These are phyloP conservation scores for Pythium utonaiense DNA, from an alignment of 352 stramenopile genomes.

Conservation along the genomic window DNA sequence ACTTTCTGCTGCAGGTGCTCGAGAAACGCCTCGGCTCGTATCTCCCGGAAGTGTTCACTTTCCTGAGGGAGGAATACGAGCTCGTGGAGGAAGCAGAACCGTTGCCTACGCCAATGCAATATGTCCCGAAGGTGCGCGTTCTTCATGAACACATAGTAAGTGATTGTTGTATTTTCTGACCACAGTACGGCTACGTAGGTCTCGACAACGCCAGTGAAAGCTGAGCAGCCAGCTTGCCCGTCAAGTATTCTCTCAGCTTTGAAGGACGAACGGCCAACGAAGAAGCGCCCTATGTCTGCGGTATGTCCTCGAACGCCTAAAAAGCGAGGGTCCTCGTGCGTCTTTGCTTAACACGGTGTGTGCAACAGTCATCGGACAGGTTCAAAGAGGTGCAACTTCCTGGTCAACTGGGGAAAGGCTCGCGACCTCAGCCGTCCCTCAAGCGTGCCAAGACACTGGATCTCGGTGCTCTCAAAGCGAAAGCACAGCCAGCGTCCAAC, in stretches of 20 bases:
- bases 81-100: constrained; percentile 39
- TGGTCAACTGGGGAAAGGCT: constrained; percentile 2
- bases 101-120: not conserved
- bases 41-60: constrained; percentile 45
- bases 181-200: not conserved
- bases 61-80: constrained; percentile 54
- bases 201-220: not conserved
- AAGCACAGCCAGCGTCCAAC: too few relatives aligned
- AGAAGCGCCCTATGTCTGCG: constrained; percentile 14
- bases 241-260: constrained; percentile 67
- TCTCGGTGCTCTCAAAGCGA: not conserved
- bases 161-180: not conserved
- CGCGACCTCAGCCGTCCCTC: not conserved
- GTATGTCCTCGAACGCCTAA: not conserved
- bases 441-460: not conserved
- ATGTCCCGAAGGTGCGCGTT: constrained; percentile 3
- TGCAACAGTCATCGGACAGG: constrained; percentile 10
- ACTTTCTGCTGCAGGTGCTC: constrained; percentile 57
- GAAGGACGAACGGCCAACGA: constrained; percentile 36
- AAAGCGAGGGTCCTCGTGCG: too few relatives aligned
- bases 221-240: not conserved
- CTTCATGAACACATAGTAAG: not conserved
- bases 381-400: constrained; percentile 25
- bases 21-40: constrained; percentile 34
- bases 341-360: too few relatives aligned